Evolutionary conservation across 495 filamentous ascomycete genomes (phyloP), one percentile per base, ranked within the genome.

Genomic region (Friedmanniomyces endolithicus): DNA sequence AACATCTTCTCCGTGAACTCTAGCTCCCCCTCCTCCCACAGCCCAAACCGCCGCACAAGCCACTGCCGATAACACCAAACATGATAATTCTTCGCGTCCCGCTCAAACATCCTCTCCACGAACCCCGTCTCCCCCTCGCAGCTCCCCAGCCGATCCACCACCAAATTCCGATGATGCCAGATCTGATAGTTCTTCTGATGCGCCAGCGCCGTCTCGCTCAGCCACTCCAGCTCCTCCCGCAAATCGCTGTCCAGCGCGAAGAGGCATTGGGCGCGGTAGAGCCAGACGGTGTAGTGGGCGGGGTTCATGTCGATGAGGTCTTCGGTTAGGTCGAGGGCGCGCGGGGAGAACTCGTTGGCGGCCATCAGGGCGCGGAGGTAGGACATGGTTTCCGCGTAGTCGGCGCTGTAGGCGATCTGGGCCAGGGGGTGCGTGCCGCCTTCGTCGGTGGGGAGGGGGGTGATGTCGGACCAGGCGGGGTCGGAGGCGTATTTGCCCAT

Each of bases 101-200:
- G 75, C 53, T 77, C 76, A 41, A 98, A 86, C 80, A 96, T 96
- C 39, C 75, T 63, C 55, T 75, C 76, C 43, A 95, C 78, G 73
- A 98, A 98, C 35, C 74, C 72, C 25, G 71, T 66, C 71, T 98
- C 92, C 17, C 76, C 75, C 16, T 66, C 64, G 8, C 66, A 50
- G 16, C 64, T 64, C 27, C 60, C 69, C 39, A 75, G 64, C 40
- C 55, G 58, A 64, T 85, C 77, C 65, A 95, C 77, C 19, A 98
- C 71, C 34, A 88, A 75, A 68, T 95, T 87, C 24, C 92, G 86
- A 67, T 97, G 94, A 64, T 95, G 88, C 92, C 92, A 97, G 65
- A 97, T 97, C 68, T 98, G 92, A 70, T 96, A 98, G 67, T 97
- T 98, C 67, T 98, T 98, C 63, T 90, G 78, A 63, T 95, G 82